Percentiles rank a stretch among this genome's conserved stretches.
Evolutionary conservation across 2,329 filamentous ascomycete species (phyloP).

Genomic region (Colletotrichum sp.): DNA sequence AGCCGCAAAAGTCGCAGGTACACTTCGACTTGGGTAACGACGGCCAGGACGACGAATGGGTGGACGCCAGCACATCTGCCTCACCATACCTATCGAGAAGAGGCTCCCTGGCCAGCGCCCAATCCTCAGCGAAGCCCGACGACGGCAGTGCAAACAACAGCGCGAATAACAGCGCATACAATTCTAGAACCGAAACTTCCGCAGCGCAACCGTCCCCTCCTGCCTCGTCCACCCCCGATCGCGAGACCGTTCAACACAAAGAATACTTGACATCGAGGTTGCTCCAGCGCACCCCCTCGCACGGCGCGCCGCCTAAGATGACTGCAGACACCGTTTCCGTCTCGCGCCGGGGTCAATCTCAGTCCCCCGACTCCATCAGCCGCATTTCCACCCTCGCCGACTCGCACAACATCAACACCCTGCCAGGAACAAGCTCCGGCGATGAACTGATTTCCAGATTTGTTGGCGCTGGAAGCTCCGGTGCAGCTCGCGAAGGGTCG

Average conservation of each 20-base stretch:
- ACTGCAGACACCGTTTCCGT: conserved; percentile 63
- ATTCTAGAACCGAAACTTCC: conserved; percentile 26
- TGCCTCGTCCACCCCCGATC: conserved; percentile 36
- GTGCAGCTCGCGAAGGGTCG: conserved; percentile 54
- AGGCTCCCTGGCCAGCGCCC: conserved; percentile 41
- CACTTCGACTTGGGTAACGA: conserved; percentile 68
- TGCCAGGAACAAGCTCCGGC: conserved; percentile 18
- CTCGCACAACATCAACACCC: conserved; percentile 32
- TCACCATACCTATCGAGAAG: conserved; percentile 62
- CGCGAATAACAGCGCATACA: conserved; percentile 28
- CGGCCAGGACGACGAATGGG: conserved; percentile 65
- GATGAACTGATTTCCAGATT: conserved; percentile 62
- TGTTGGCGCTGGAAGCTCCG: conserved; percentile 56
- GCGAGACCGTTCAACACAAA: conserved; percentile 57
- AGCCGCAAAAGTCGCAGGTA: conserved; percentile 54
- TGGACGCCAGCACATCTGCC: conserved; percentile 68
- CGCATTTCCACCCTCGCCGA: conserved; percentile 44
- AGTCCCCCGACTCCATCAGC: conserved; percentile 40
- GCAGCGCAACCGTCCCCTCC: conserved; percentile 15
- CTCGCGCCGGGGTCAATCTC: conserved; percentile 29
- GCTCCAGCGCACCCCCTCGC: conserved; percentile 67
- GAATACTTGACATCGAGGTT: conserved; percentile 72
- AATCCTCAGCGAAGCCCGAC: conserved; percentile 48
- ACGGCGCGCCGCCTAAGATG: conserved; percentile 69
- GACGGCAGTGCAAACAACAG: conserved; percentile 28